These are phyloP conservation scores for Aspergillus brasiliensis DNA, from an alignment of 2,329 filamentous ascomycete species.

Conservation along the genomic window DNA sequence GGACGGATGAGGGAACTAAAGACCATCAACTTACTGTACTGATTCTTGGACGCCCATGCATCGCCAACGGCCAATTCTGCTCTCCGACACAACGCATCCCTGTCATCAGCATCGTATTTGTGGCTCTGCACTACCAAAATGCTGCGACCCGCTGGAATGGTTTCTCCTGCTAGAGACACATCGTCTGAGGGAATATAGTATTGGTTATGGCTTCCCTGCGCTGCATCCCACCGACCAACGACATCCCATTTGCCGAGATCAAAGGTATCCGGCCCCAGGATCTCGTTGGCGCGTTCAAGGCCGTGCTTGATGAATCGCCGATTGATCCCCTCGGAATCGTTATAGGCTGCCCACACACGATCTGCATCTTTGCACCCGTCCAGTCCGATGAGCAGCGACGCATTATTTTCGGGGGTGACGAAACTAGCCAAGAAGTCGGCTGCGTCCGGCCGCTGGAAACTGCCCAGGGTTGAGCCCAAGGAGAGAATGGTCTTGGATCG, in stretches of 20 bases:
- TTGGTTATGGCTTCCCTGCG: constrained; percentile 10
- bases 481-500: constrained; percentile 13
- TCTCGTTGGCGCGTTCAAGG: constrained; percentile 60
- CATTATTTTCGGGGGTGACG: background rate
- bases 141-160: background rate
- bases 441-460: constrained; percentile 7
- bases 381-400: constrained; percentile 10
- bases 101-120: constrained; percentile 14
- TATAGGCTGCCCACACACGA: constrained; percentile 73
- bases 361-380: constrained; percentile 57
- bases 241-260: constrained; percentile 71
- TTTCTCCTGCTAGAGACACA: background rate
- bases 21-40: background rate
- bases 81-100: background rate
- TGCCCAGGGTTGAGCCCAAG: constrained; percentile 15
- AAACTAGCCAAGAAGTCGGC: constrained; percentile 13
- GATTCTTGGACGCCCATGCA: background rate
- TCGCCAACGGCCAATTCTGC: constrained; percentile 2
- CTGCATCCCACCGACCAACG: background rate
- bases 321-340: constrained; percentile 30
- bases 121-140: constrained; percentile 12
- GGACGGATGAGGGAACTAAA: too few species aligned
- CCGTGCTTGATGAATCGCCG: constrained; percentile 15
- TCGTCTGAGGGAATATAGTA: constrained; percentile 10
- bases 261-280: constrained; percentile 70